These are phyloP conservation scores for Orbilia oligospora DNA, from an alignment of 2,329 filamentous ascomycete species.

Conservation along the genomic window DNA sequence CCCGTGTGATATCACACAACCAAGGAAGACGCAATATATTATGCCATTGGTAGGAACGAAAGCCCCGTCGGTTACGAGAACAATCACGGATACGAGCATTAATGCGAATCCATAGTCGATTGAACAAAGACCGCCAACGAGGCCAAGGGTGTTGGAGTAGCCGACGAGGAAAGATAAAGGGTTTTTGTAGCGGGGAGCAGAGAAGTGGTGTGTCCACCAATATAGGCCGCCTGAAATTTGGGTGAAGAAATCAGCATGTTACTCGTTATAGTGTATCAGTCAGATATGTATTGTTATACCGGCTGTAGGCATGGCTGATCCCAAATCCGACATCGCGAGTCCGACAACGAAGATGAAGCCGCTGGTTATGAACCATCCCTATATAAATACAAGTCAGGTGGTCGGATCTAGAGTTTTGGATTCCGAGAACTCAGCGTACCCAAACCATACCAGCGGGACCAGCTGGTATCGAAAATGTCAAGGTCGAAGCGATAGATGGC, in stretches of 20 bases:
- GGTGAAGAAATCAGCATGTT: conserved; percentile 57
- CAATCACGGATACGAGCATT: conserved; percentile 73
- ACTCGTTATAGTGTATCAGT: background rate
- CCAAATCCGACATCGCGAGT: conserved; percentile 72
- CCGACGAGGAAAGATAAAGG: conserved; percentile 66
- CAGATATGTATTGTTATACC: background rate
- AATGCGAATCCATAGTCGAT: conserved; percentile 73
- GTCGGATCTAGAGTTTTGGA: too few relatives aligned
- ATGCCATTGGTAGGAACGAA: conserved; percentile 73
- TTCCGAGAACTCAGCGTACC: conserved; percentile 65
- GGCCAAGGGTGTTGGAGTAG: conserved; percentile 59
- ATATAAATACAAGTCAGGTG: conserved; percentile 61
- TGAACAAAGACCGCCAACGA: conserved; percentile 75
- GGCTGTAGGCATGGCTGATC: conserved; percentile 61
- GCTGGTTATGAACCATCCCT: conserved; percentile 73
- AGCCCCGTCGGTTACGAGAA: conserved; percentile 70
- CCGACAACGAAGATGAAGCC: conserved; percentile 74
- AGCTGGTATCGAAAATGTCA: conserved; percentile 74
- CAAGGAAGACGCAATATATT: conserved; percentile 74
- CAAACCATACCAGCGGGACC: conserved; percentile 76
- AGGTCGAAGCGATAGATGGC: conserved; percentile 73
- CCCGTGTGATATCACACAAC: conserved; percentile 72
- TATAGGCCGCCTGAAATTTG: conserved; percentile 70
- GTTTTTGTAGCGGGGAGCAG: conserved; percentile 72
- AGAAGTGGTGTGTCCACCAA: conserved; percentile 75